Base-by-base conservation (phyloP, 1,284 basidiomycete genomes). In the Austroboletus novae-zelandiae region DNA sequence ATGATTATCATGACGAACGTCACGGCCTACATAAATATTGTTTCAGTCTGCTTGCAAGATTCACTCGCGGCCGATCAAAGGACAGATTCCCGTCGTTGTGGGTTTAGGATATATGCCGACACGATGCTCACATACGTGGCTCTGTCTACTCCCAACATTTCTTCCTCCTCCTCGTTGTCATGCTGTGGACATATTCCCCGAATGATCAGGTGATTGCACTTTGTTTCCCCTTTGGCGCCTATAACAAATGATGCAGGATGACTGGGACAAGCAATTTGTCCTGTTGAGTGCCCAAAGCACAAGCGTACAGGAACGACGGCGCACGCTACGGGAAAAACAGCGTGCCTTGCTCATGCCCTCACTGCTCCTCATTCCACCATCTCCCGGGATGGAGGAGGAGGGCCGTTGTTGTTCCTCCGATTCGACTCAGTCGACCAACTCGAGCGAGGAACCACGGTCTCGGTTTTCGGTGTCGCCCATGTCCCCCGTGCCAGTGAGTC, bases 381-480 rank as follows among this genome's bases (percentile, higher is more conserved):
- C 2, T 17, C n/a, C 27, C 35, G 40, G 40, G 23, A 29, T 6
- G 18, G 50, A 40, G 20, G 40, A 37, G 2, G 43, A 32, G 4
- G 3, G 14, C 7, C 20, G 18, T 10, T 37, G 18, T 23, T 15
- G 17, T 30, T 43, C 59, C 4, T 10, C 34, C 7, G 52, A 43
- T 10, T 61, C 56, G 3, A 59, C 35, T n/a, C 35, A 37, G 14
- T 27, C 25, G 25, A 27, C 25, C 25, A 1, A 9, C 14, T 61
- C 53, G 3, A 59, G 45, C 13, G 60, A 64, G 17, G 58, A 62
- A 13, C 61, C 62, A 17, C 58, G 52, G 11, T 61, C 60, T 30
- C 60, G 62, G 3, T 61, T 61, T 27, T 61, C 60, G 34, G 41
- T 60, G 3, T 39, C 20, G 31, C 39, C 57, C 0, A 3, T 52